A percentile compares a stretch with the other conserved stretches of the same genome.
Evolutionary conservation across 2,329 filamentous ascomycete species (phyloP).

Genomic region (Trichophyton rubrum): DNA sequence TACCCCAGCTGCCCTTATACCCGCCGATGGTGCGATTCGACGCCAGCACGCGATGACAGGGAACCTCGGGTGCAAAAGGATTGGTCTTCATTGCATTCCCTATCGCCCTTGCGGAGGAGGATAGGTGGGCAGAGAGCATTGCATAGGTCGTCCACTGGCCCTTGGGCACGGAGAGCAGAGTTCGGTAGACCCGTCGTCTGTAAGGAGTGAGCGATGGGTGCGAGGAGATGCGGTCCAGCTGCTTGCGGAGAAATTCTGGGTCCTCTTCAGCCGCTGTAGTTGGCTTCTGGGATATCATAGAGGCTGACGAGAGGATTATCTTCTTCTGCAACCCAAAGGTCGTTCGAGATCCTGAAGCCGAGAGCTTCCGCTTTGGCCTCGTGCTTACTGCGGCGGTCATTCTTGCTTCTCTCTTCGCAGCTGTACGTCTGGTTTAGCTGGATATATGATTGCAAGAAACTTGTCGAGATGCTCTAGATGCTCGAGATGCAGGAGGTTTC

Average conservation of each 20-base stretch:
- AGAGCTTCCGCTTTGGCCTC: neutral
- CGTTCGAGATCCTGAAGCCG: neutral
- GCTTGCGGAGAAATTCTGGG: neutral
- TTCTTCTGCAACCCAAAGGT: neutral
- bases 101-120: conserved; percentile 61
- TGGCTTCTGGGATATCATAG: neutral
- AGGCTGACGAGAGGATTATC: neutral
- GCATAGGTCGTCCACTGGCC: conserved; percentile 70
- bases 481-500: no score
- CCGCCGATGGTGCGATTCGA: conserved; percentile 49
- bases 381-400: neutral
- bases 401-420: neutral
- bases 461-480: neutral
- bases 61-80: conserved; percentile 69
- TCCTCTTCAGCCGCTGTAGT: neutral
- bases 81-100: conserved; percentile 66
- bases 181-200: conserved; percentile 49
- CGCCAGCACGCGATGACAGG: conserved; percentile 70
- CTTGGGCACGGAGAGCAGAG: conserved; percentile 63
- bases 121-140: conserved; percentile 53
- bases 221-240: conserved; percentile 30
- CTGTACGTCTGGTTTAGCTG: neutral
- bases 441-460: no score
- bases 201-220: conserved; percentile 39
- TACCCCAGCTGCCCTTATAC: conserved; percentile 40